phyloP scores from a whole-genome alignment of 345 rosid genomes.

The Firmiana major region DNA sequence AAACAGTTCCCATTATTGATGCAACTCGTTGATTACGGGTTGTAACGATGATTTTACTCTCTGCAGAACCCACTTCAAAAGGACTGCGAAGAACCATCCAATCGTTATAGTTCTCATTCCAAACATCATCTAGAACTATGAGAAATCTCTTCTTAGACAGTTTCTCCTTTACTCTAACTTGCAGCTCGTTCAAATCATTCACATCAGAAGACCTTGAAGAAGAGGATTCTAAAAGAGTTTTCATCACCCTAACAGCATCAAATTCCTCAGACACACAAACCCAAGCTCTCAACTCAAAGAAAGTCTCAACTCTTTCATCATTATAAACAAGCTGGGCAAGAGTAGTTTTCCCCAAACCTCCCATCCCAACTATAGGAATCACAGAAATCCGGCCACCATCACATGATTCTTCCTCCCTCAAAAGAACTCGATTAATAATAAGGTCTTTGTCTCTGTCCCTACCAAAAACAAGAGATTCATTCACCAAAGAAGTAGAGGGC shows the following conservation, averaged over 20 bases:
- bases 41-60: constrained; percentile 27
- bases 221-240: neutral
- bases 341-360: constrained; percentile 37
- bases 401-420: neutral
- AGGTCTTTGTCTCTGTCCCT: constrained; percentile 26
- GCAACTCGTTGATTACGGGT: constrained; percentile 7
- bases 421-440: neutral
- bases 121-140: constrained; percentile 13
- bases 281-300: constrained; percentile 27
- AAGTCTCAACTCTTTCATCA: constrained; percentile 16
- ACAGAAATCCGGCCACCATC: constrained; percentile 8
- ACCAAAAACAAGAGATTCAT: constrained; percentile 21
- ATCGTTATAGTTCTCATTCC: constrained; percentile 8
- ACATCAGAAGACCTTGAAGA: neutral
- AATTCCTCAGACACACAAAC: constrained; percentile 29
- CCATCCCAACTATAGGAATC: constrained; percentile 28
- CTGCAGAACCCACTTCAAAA: constrained; percentile 10
- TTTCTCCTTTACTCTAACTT: neutral
- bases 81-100: constrained; percentile 13
- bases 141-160: constrained; percentile 4
- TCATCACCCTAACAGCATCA: neutral
- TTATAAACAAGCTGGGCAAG: constrained; percentile 25
- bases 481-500: constrained; percentile 9
- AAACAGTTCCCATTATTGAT: neutral
- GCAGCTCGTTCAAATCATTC: constrained; percentile 5